Evolutionary conservation across 2,329 filamentous ascomycete species (phyloP).

Genomic region (Colletotrichum sp.): DNA sequence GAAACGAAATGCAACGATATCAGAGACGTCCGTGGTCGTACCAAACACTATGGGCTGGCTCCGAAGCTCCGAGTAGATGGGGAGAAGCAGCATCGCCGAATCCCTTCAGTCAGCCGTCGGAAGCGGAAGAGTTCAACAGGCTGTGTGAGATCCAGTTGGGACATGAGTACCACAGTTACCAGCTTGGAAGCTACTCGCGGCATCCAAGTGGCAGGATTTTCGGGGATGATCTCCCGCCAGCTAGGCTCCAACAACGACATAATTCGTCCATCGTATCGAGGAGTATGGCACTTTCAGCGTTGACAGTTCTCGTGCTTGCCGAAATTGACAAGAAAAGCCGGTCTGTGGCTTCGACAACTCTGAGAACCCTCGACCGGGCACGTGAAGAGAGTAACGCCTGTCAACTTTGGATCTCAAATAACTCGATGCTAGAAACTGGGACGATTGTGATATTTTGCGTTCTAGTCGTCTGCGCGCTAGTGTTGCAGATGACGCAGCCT

Average conservation of each 20-base stretch:
- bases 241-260: not conserved
- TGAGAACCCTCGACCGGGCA: not conserved
- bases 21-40: not conserved
- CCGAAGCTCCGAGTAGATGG: not conserved
- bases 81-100: not conserved
- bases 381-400: not conserved
- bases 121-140: not conserved
- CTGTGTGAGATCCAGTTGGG: not conserved
- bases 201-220: not conserved
- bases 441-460: not conserved
- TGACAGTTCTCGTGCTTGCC: not conserved
- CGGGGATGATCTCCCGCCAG: not conserved
- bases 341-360: not conserved
- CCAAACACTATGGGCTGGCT: not conserved
- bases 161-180: not conserved
- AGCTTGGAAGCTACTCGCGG: constrained; percentile 1
- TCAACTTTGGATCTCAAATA: not conserved
- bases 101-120: not conserved
- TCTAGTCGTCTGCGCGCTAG: not conserved
- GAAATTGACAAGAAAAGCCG: not conserved
- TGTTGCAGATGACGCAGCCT: not conserved
- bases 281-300: not conserved
- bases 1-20: not conserved
- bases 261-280: not conserved
- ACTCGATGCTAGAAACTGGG: not conserved